phyloP scores from a whole-genome alignment of 371 early-diverging fungal genomes.

The Mortierella sp. region DNA sequence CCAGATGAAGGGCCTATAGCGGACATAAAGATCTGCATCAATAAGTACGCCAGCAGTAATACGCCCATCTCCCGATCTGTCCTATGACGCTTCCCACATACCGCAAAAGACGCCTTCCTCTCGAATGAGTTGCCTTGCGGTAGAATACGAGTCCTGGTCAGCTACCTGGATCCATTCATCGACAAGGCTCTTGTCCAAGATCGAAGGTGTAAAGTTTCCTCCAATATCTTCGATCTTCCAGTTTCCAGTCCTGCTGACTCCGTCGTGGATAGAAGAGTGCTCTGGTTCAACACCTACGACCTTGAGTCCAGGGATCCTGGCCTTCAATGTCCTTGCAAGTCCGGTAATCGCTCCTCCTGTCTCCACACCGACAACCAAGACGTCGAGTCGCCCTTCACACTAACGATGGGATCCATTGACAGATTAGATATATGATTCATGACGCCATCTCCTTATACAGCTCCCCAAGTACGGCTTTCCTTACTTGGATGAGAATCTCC shows the following conservation, averaged over 20 bases:
- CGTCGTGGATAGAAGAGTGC: constrained; percentile 65
- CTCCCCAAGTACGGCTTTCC: background rate
- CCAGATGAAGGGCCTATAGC: constrained; percentile 74
- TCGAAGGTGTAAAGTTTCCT: constrained; percentile 70
- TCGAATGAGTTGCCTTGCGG: constrained; percentile 74
- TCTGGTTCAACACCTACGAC: constrained; percentile 77
- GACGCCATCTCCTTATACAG: no score
- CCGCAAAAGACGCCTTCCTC: constrained; percentile 77
- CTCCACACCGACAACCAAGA: constrained; percentile 79
- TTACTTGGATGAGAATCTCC: constrained; percentile 74
- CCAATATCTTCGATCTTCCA: constrained; percentile 87
- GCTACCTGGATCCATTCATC: constrained; percentile 80
- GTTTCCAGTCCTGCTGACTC: constrained; percentile 54
- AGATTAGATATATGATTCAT: no score
- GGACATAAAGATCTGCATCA: background rate
- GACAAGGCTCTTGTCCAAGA: constrained; percentile 64
- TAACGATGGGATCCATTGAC: background rate
- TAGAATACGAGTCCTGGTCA: constrained; percentile 79
- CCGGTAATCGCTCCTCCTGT: constrained; percentile 76
- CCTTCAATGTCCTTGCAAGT: constrained; percentile 67
- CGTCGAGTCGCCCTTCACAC: constrained; percentile 64
- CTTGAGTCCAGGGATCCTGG: constrained; percentile 64
- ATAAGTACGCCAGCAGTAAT: background rate
- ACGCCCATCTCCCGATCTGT: background rate
- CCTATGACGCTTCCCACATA: constrained; percentile 11